phyloP scores from a whole-genome alignment of 148 eudicot species.

The Suaeda aralocaspica region DNA sequence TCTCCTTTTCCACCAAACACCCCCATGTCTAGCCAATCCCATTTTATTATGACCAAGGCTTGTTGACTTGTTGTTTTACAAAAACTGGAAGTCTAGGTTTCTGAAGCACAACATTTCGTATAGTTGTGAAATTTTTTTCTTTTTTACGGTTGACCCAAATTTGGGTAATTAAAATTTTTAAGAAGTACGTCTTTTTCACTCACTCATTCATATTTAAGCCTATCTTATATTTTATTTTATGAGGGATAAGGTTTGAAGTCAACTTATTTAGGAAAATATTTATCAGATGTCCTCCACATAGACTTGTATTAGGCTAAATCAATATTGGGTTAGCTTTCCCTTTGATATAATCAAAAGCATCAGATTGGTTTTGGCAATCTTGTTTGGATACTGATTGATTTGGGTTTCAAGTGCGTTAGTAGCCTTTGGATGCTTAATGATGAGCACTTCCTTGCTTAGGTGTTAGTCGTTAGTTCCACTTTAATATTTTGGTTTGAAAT shows the following conservation, averaged over 20 bases:
- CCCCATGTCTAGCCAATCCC: too few relatives aligned
- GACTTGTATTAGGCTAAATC: neutral
- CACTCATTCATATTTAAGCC: too few relatives aligned
- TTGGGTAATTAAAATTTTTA: neutral
- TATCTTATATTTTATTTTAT: neutral
- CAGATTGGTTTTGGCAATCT: neutral
- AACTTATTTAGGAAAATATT: neutral
- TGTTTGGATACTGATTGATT: neutral
- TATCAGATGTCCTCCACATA: too few relatives aligned
- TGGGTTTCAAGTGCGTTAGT: neutral
- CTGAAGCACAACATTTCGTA: too few relatives aligned
- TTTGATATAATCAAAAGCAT: neutral
- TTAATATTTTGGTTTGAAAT: too few relatives aligned
- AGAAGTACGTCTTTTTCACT: neutral
- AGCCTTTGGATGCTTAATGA: neutral
- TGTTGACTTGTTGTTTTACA: too few relatives aligned
- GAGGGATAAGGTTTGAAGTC: neutral
- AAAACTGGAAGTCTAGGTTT: too few relatives aligned
- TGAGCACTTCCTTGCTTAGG: neutral
- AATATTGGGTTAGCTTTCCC: neutral
- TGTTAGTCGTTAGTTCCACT: too few relatives aligned
- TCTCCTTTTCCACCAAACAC: too few relatives aligned
- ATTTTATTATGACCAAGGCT: too few relatives aligned
- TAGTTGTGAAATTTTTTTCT: too few relatives aligned
- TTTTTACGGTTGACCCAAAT: too few relatives aligned